Base-by-base conservation (phyloP, 306 rosid genomes). In the Quercus variabilis region DNA sequence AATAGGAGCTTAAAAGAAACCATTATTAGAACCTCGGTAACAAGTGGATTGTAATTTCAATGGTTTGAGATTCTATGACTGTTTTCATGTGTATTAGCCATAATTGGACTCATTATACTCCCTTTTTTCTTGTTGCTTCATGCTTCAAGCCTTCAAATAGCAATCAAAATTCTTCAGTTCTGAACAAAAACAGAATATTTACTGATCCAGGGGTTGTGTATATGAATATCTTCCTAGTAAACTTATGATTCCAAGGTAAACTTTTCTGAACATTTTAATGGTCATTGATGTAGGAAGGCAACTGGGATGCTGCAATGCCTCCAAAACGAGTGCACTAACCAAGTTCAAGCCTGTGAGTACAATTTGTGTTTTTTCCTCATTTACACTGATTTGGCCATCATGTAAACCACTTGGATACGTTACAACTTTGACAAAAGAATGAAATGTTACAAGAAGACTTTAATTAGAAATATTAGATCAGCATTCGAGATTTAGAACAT, bases 281-380 rank as follows among this genome's bases (percentile, higher is more conserved):
- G 43, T 71, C 65, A 67, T 69, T n/a, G 56, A 57, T 10, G 1
- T 73, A 81, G 88, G 46, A 75, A 58, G 54, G 81, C 74, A 51
- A 55, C 18, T 35, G 88, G 51, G 17, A n/a, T 76, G 73, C 19
- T 80, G 78, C 41, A 57, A 51, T 84, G 88, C 80, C 85, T 84
- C 65, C 79, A 69, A 35, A 64, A 56, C 26, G 13, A 69, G 54
- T 84, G 88, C 73, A 31, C 54, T 51, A 81, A 41, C 43, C 49
- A 84, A 69, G 23, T 56, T 68, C 74, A 77, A 69, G 46, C 78
- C 23, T 58, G 88, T 84, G 70, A 80, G 88, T 31, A 25, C 46
- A 78, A 5, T 5, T 74, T 19, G 14, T 49, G 14, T 57, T 57
- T n/a, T 69, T 38, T 41, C 7, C 21, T 38, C 54, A 52, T 63